These are phyloP conservation scores for Mycena vitilis DNA, from an alignment of 768 basidiomycete genomes.

Conservation along the genomic window DNA sequence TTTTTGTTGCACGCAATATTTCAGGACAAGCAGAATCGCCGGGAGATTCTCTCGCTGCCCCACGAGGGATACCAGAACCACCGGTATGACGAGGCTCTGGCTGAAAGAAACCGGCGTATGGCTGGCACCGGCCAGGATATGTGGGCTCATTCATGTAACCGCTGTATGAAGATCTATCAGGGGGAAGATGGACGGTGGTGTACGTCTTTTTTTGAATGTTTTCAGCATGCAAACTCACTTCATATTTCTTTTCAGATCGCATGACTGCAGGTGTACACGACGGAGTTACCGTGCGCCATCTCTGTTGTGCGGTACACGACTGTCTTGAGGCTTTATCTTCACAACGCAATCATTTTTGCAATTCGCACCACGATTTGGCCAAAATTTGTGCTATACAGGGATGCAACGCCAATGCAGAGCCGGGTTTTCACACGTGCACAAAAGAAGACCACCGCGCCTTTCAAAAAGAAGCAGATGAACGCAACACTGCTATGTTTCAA, in stretches of 20 bases:
- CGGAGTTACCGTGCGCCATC: conserved; percentile 5
- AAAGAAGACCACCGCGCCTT: background rate
- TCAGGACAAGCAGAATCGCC: background rate
- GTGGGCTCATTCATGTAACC: conserved; percentile 26
- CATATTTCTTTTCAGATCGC: background rate
- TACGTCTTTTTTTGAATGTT: background rate
- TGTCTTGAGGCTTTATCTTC: background rate
- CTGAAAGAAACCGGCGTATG: conserved; percentile 13
- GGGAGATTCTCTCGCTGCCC: background rate
- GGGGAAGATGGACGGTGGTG: conserved; percentile 16
- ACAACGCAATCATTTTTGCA: conserved; percentile 1
- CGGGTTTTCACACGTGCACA: conserved; percentile 8
- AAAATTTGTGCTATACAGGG: background rate
- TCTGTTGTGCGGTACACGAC: conserved; percentile 6
- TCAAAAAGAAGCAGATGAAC: background rate
- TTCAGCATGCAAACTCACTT: too few relatives aligned
- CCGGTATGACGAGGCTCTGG: conserved; percentile 7
- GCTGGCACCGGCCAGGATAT: conserved; percentile 22
- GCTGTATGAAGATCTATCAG: conserved; percentile 18
- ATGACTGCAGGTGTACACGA: conserved; percentile 11
- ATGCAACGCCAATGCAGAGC: background rate
- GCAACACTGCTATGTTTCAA: conserved; percentile 12
- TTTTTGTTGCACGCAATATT: conserved; percentile 10
- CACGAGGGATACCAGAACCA: conserved; percentile 1
- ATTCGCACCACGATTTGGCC: background rate